Evolutionary conservation across 805 yeast genomes (phyloP).

Genomic region (Helenozyma baotianmanensis): DNA sequence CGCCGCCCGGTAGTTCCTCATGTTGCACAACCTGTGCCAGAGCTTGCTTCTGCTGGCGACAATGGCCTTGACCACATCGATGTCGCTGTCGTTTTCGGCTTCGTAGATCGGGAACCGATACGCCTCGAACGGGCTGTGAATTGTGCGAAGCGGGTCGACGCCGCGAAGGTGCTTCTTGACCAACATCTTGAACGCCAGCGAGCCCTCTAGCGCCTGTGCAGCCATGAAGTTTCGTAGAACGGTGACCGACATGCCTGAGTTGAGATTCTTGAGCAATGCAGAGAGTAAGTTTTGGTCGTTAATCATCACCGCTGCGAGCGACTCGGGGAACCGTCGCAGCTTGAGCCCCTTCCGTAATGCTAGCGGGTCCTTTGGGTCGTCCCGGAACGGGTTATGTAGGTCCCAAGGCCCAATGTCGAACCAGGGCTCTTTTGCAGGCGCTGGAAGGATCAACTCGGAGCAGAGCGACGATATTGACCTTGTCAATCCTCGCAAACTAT

Average conservation of each 20-base stretch:
- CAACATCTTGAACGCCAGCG: constrained; percentile 6
- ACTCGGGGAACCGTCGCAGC: constrained; percentile 7
- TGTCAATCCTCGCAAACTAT: no score
- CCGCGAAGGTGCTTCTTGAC: constrained; percentile 2
- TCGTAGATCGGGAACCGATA: constrained; percentile 1
- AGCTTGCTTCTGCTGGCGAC: constrained; percentile 10
- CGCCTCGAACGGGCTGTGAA: constrained; percentile 9
- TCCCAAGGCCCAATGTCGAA: constrained; percentile 4
- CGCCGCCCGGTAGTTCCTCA: constrained; percentile 7
- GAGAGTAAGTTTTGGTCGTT: constrained; percentile 5
- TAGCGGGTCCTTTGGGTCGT: constrained; percentile 8
- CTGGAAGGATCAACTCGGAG: background rate
- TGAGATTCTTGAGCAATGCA: constrained; percentile 3
- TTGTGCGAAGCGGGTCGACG: constrained; percentile 2
- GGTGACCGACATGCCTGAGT: background rate
- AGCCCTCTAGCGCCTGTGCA: constrained; percentile 7
- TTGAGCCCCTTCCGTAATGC: constrained; percentile 9
- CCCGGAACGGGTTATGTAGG: constrained; percentile 10
- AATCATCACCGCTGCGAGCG: constrained; percentile 6
- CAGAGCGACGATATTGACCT: no score
- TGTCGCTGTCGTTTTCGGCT: background rate
- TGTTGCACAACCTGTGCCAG: constrained; percentile 7
- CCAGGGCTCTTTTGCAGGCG: background rate
- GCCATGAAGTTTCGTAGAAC: constrained; percentile 7
- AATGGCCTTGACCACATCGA: constrained; percentile 12